Conservation (phyloP, 805 yeast species). For the Ogataea corticis region DNA sequence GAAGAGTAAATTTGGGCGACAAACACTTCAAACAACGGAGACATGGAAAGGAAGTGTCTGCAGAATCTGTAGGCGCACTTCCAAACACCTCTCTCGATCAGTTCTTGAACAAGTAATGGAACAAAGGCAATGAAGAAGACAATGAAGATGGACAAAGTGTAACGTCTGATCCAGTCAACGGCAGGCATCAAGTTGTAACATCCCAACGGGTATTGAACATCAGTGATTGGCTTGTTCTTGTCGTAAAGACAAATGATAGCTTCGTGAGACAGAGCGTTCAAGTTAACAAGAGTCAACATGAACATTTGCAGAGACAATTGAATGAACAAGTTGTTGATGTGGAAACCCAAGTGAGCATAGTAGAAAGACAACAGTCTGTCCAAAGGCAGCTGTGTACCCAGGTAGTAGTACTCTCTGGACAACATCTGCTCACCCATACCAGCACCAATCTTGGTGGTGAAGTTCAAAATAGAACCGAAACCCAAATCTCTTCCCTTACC, state of each 20-base stretch:
- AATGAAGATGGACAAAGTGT: slow-evolving; percentile 76
- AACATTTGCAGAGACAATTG: slow-evolving; percentile 73
- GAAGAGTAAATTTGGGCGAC: slow-evolving; percentile 78
- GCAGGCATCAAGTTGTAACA: slow-evolving; percentile 76
- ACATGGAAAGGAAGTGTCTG: slow-evolving; percentile 67
- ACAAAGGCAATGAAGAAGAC: slow-evolving; percentile 79
- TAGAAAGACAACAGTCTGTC: slow-evolving; percentile 81
- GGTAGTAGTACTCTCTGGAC: slow-evolving; percentile 78
- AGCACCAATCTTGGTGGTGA: slow-evolving; percentile 87
- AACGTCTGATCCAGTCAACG: slow-evolving; percentile 80
- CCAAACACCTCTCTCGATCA: slow-evolving; percentile 80
- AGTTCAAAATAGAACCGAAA: slow-evolving; percentile 81
- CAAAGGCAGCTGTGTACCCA: slow-evolving; percentile 78
- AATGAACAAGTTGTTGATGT: slow-evolving; percentile 76
- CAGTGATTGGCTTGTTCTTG: slow-evolving; percentile 65
- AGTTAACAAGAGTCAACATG: slow-evolving; percentile 66
- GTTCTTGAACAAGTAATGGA: slow-evolving; percentile 77
- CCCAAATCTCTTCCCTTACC: slow-evolving; percentile 91
- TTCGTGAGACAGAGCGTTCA: slow-evolving; percentile 74
- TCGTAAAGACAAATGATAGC: slow-evolving; percentile 67
- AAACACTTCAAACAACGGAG: slow-evolving; percentile 82
- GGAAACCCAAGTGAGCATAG: slow-evolving; percentile 88
- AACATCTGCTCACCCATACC: slow-evolving; percentile 93
- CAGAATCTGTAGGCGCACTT: slow-evolving; percentile 68
- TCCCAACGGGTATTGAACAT: slow-evolving; percentile 63